Conservation (phyloP, 176 grass and related monocot genomes). For the Pharus latifolius region DNA sequence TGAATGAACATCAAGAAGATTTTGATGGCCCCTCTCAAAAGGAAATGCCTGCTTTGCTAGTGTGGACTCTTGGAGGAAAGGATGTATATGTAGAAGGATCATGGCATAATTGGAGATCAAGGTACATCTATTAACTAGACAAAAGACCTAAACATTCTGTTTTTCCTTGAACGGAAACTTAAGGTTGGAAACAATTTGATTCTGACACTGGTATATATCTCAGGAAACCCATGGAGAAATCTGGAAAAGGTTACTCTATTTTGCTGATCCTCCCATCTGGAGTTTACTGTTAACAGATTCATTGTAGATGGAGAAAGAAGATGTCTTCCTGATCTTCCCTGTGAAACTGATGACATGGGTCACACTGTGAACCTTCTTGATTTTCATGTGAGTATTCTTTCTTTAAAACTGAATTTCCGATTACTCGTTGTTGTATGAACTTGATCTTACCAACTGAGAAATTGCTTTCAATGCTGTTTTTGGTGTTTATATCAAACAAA, state of each 20-base stretch:
- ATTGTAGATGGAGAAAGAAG: constrained; percentile 72
- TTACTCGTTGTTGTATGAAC: not conserved
- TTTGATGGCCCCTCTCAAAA: constrained; percentile 47
- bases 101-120: constrained; percentile 83
- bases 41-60: constrained; percentile 64
- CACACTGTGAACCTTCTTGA: constrained; percentile 62
- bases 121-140: constrained; percentile 13
- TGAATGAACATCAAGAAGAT: constrained; percentile 33
- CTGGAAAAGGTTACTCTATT: constrained; percentile 72
- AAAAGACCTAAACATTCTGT: not conserved
- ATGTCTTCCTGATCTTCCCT: constrained; percentile 46
- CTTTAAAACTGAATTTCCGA: not conserved
- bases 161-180: not conserved
- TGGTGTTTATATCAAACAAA: not conserved
- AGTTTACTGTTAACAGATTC: constrained; percentile 63
- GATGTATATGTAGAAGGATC: constrained; percentile 72
- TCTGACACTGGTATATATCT: not conserved
- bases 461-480: not conserved
- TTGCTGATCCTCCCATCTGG: constrained; percentile 70
- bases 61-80: constrained; percentile 68
- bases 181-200: not conserved
- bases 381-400: constrained; percentile 47
- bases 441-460: not conserved
- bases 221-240: constrained; percentile 64
- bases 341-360: constrained; percentile 48